These are phyloP conservation scores for Endoconidiophora laricicola DNA, from an alignment of 2,329 filamentous ascomycete genomes.

Conservation along the genomic window DNA sequence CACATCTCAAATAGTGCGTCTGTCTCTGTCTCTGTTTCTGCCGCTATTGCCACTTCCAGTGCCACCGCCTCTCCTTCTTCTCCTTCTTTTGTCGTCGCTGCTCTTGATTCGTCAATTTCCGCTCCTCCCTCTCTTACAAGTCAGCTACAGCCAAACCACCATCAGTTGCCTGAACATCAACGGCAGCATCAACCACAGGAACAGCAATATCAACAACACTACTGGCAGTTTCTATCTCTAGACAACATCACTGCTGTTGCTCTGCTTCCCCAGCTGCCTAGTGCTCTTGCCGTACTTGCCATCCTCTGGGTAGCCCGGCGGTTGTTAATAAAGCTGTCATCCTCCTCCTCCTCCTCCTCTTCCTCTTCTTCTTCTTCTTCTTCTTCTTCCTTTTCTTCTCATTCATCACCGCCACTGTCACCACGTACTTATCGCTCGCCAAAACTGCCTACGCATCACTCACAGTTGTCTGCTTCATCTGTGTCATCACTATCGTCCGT, in stretches of 20 bases:
- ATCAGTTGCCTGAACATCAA: not conserved
- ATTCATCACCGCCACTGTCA: not conserved
- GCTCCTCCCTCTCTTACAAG: not conserved
- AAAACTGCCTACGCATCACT: not conserved
- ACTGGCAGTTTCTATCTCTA: not conserved
- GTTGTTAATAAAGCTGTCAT: not conserved
- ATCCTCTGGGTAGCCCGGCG: not conserved
- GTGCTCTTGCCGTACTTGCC: slow-evolving; percentile 1
- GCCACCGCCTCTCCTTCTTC: no score
- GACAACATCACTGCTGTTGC: not conserved
- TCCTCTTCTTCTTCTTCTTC: not conserved
- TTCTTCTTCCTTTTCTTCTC: not conserved
- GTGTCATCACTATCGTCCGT: slow-evolving; percentile 1
- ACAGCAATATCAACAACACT: not conserved
- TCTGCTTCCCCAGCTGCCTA: slow-evolving; percentile 2
- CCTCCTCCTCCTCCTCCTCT: not conserved
- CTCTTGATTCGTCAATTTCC: not conserved
- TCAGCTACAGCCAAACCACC: not conserved
- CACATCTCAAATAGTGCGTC: no score
- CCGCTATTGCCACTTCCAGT: no score
- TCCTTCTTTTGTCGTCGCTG: not conserved
- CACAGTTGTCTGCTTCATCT: not conserved
- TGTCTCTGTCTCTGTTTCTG: no score
- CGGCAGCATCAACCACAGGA: slow-evolving; percentile 2
- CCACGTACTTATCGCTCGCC: not conserved